Conservation (phyloP, 2,329 filamentous ascomycete species). For the Colletotrichum lentis region DNA sequence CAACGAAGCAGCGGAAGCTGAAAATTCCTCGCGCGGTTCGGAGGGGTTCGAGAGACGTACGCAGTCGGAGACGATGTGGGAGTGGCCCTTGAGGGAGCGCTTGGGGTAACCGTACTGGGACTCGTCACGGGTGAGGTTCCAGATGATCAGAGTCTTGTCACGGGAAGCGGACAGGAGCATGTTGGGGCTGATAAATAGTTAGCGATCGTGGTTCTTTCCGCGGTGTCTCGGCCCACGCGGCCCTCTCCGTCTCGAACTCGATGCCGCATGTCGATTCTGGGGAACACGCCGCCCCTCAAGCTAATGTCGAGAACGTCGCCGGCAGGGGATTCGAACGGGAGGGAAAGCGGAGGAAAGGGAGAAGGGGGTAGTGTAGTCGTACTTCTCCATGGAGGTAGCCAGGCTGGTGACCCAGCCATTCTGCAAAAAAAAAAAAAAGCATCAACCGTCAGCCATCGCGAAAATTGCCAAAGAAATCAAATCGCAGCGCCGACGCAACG, state of each 20-base stretch:
- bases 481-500: constrained; percentile 40
- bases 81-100: constrained; percentile 98
- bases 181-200: constrained; percentile 75
- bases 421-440: constrained; percentile 52
- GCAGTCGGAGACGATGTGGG: constrained; percentile 99
- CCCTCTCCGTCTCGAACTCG: neutral
- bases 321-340: constrained; percentile 2
- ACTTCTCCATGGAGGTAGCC: constrained; percentile 99
- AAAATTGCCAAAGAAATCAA: constrained; percentile 17
- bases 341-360: neutral
- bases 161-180: constrained; percentile 98
- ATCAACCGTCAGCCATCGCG: constrained; percentile 37
- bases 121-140: constrained; percentile 99
- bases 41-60: constrained; percentile 67
- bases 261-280: constrained; percentile 30
- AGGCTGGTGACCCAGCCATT: constrained; percentile 99
- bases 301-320: constrained; percentile 8
- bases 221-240: neutral
- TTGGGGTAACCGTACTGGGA: constrained; percentile 98
- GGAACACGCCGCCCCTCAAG: neutral
- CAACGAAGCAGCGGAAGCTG: constrained; percentile 5
- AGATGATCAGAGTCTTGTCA: constrained; percentile 99
- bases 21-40: constrained; percentile 23
- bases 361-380: constrained; percentile 50
- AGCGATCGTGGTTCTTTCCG: constrained; percentile 40